Base-by-base conservation (phyloP, 2,329 filamentous ascomycete species). In the Fusarium coicis region DNA sequence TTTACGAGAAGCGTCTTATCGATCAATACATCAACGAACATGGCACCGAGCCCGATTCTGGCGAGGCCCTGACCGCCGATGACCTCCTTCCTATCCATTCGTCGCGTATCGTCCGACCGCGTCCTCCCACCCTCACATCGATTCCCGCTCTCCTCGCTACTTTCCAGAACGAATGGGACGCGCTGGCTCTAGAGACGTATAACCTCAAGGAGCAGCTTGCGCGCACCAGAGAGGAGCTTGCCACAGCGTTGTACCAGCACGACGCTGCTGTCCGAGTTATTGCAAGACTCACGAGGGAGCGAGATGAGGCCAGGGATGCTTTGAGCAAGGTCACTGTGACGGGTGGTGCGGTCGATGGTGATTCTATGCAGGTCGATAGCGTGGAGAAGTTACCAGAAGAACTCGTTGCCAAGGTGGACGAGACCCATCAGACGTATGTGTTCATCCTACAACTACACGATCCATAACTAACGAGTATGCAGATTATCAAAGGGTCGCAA, bases 111-210 rank as follows among this genome's bases (percentile, higher is more conserved):
- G 94, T 98, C 70, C 93, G 93, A 77, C 96, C 96, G 56, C 91
- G 96, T 79, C 95, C 96, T 66, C 96, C 96, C 37, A 95, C 94
- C 39, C 91, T 98, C 78, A 98, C 96, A 61, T 99, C 96, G 42
- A 97, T 99, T 80, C 96, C 96, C 28, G 95, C 96, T 23, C 90
- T 99, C 63, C 92, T 99, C 63, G 93, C 94, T 55, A 93, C 95
- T 43, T 98, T 99, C 82, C 96, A 99, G 82, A 97, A 97, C 82
- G 96, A 99, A 87, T 99, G 96, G 96, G 96, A 99, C 81, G 92
- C 95, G 14, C 85, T 98, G 49, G 94, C 96, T 18, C 87, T 98
- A 40, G 96, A 99, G 84, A 93, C 94, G 56, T 98, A 95, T 82
- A 96, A 94, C 75, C 85, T 98, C 68, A 93, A 93, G 84, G 93